phyloP scores from a whole-genome alignment of 345 rosid genomes.

The Nasturtium officinale region DNA sequence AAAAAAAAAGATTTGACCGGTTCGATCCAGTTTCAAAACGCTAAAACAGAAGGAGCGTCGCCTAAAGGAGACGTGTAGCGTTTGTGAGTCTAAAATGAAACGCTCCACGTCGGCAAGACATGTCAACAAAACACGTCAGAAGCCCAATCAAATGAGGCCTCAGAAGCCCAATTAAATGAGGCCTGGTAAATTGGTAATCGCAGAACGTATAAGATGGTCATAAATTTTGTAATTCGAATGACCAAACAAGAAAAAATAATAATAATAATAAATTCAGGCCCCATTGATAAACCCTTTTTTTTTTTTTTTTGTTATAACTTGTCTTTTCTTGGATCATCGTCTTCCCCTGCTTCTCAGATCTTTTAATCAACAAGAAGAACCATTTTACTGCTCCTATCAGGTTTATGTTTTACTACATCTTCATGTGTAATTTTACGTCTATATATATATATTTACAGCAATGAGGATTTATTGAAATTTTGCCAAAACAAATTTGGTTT shows the following conservation, averaged over 20 bases:
- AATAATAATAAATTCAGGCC: constrained; percentile 6
- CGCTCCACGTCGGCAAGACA: constrained; percentile 33
- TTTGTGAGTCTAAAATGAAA: neutral
- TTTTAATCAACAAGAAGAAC: constrained; percentile 30
- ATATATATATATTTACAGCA: neutral
- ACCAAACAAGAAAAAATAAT: neutral
- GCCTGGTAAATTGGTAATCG: constrained; percentile 15
- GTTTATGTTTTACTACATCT: constrained; percentile 31
- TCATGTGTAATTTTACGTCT: neutral
- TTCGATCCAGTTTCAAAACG: constrained; percentile 2
- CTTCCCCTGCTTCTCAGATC: constrained; percentile 41
- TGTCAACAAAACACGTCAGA: constrained; percentile 34
- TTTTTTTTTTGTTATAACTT: no score
- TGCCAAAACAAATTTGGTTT: neutral
- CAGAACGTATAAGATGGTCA: constrained; percentile 34
- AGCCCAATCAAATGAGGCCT: constrained; percentile 32
- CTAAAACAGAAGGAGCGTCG: neutral
- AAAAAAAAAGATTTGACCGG: neutral
- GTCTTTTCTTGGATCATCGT: constrained; percentile 36
- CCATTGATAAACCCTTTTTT: constrained; percentile 38
- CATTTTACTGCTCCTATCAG: constrained; percentile 23
- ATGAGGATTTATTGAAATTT: neutral
- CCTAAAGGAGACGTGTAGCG: neutral
- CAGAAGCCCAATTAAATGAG: constrained; percentile 32
- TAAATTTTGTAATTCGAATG: constrained; percentile 14